Evolutionary conservation across 495 filamentous ascomycete genomes (phyloP), one percentile per base, ranked within the genome.

Genomic region (Xylaria venustula): DNA sequence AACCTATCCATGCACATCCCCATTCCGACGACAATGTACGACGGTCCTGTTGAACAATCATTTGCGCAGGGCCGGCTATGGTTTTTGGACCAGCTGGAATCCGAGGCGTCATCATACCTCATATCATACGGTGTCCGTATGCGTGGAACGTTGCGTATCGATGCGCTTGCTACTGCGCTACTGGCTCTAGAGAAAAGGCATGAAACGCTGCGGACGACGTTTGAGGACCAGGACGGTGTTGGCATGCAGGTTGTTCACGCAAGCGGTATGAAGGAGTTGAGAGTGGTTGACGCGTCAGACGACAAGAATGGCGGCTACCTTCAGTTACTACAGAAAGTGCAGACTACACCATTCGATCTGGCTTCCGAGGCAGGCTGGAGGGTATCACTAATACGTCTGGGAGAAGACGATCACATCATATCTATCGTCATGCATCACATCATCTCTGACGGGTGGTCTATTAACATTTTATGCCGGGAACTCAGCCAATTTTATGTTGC

Each of bases 381-480:
- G 44, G 52, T 54, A 47, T 48, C 41, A 15, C 9, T 62, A 44
- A 32, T 55, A 44, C 60, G 42, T 28, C 60, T 62, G 6, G 51
- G 44, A 46, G 42, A 41, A 45, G 40, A 62, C 42, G 60, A 61
- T 32, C 52, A 62, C 44, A 54, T 62, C 23, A 22, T 62, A 7
- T 62, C 60, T 7, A 62, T 62, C 44, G 52, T 62, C 28, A 62
- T 62, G 51, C 60, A 62, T 51, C 60, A 62, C 20, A 62, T 62
- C 40, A 56, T 62, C 40, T 62, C 60, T 15, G 60, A 62, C 48
- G 60, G 60, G 7, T 62, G 60, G 60, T 62, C 60, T 49, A 22
- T 56, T 47, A 50, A 57, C 30, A 54, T 62, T 15, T 28, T 62
- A 36, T 36, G 50, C 19, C 60, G 30, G 26, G 60, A 62, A 30